Evolutionary conservation across 2,329 filamentous ascomycete genomes (phyloP), one percentile per base, ranked within the genome.

Genomic region (Neopestalotiopsis sp.): DNA sequence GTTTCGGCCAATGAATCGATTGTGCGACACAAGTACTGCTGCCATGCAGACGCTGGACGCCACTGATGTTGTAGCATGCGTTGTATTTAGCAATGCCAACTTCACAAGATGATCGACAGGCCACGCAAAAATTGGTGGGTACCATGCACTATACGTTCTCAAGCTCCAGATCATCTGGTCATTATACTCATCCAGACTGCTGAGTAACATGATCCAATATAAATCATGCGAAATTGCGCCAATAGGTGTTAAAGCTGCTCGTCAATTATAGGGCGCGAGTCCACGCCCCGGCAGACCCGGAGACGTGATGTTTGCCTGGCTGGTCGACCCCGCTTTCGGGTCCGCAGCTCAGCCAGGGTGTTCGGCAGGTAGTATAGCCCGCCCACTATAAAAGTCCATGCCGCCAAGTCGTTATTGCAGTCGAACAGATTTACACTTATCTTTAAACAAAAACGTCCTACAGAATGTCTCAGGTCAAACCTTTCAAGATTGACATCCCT

Each of bases 401-500:
- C 34, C 6, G 34, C 34, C 6, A 38, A 38, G 34, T 38, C 34
- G 10, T 10, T 10, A 38, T 38, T 38, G 6, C 34, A 38, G 6
- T 38, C 34, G 10, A 38, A 2, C n/a, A 52, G 3, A 9, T n/a
- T 24, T 52, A 3, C 1, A 52, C n/a, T 52, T 6, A n/a, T 52
- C 6, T n/a, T 12, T 24, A 12, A 30, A 60, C 7, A 14, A 10
- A 38, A 1, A 38, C 4, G 20, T 24, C 32, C 24, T 20, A 7
- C 58, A 62, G 24, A 7, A 68, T 68, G 66, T 30, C 66, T 1
- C 38, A n/a, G 28, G 40, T 77, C 70, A 69, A 75, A 34, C 79
- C 82, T 4, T 89, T 85, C 76, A 82, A 79, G 17, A 86, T 90
- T 71, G 74, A 78, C 13, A 78, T 90, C n/a, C 79, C 86, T 0